phyloP scores from a whole-genome alignment of 306 rosid species.

The Cotoneaster glaucophyllus region DNA sequence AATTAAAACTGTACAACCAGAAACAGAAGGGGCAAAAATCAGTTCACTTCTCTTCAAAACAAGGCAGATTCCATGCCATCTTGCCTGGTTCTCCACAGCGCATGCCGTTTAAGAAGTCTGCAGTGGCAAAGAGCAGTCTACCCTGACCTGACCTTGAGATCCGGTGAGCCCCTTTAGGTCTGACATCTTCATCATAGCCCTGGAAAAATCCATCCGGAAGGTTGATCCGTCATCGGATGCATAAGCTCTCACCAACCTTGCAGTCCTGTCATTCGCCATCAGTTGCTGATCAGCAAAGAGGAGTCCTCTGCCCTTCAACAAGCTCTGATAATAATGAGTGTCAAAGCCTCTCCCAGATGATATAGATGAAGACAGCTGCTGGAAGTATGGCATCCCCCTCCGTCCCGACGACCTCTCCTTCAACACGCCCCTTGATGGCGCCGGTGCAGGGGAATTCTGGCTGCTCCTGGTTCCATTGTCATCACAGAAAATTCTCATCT shows the following conservation, averaged over 20 bases:
- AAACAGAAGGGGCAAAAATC: too few relatives aligned
- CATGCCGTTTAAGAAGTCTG: too few relatives aligned
- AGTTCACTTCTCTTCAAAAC: too few relatives aligned
- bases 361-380: slow-evolving; percentile 35
- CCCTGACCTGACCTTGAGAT: slow-evolving; percentile 30
- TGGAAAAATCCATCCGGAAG: slow-evolving; percentile 67
- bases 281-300: slow-evolving; percentile 82
- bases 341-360: slow-evolving; percentile 53
- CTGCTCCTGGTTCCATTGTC: slow-evolving; percentile 5
- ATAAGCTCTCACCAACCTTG: slow-evolving; percentile 54
- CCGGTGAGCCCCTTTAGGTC: slow-evolving; percentile 32
- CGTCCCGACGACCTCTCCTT: neutral
- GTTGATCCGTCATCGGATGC: slow-evolving; percentile 75
- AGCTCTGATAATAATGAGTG: slow-evolving; percentile 56
- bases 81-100: too few relatives aligned
- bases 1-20: too few relatives aligned
- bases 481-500: slow-evolving; percentile 51
- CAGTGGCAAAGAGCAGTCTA: slow-evolving; percentile 23
- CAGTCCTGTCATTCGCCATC: slow-evolving; percentile 56
- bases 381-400: neutral
- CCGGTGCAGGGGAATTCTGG: neutral
- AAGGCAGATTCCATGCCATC: too few relatives aligned
- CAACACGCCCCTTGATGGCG: neutral
- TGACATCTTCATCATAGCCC: slow-evolving; percentile 70
- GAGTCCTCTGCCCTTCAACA: slow-evolving; percentile 71